phyloP scores from a whole-genome alignment of 2,329 filamentous ascomycete genomes.

The Aspergillus aculeatinus region DNA sequence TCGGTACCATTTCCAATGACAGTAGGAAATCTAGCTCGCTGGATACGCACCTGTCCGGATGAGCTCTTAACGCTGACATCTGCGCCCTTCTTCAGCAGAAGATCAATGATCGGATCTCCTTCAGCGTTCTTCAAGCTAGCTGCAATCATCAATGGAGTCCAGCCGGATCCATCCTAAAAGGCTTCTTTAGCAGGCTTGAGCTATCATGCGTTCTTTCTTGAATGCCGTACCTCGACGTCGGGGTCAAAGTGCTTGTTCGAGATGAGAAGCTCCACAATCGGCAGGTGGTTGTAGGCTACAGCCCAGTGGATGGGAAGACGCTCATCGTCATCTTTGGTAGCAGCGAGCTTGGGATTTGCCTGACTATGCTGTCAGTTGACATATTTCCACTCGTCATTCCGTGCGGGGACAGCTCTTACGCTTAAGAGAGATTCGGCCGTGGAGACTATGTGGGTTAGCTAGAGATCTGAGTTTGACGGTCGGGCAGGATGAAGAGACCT shows the following conservation, averaged over 20 bases:
- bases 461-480: slow-evolving; percentile 6
- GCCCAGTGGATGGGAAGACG: slow-evolving; percentile 95
- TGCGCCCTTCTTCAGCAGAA: slow-evolving; percentile 48
- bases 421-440: slow-evolving; percentile 73
- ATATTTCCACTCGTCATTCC: neutral
- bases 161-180: slow-evolving; percentile 48
- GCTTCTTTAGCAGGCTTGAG: neutral
- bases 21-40: neutral
- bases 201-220: too few relatives aligned
- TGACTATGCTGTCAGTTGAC: slow-evolving; percentile 33
- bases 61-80: slow-evolving; percentile 46
- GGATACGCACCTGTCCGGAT: slow-evolving; percentile 41
- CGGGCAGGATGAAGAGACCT: slow-evolving; percentile 30
- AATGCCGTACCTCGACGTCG: slow-evolving; percentile 66
- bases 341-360: slow-evolving; percentile 77
- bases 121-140: slow-evolving; percentile 47
- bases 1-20: neutral
- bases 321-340: slow-evolving; percentile 76
- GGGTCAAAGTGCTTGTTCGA: slow-evolving; percentile 74
- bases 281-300: slow-evolving; percentile 73
- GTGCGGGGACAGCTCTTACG: slow-evolving; percentile 46
- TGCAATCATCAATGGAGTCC: slow-evolving; percentile 54
- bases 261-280: slow-evolving; percentile 71
- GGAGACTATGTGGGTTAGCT: slow-evolving; percentile 52
- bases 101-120: slow-evolving; percentile 46